These are phyloP conservation scores for Hemileia vastatrix DNA, from an alignment of 1,284 basidiomycete genomes.

Conservation along the genomic window DNA sequence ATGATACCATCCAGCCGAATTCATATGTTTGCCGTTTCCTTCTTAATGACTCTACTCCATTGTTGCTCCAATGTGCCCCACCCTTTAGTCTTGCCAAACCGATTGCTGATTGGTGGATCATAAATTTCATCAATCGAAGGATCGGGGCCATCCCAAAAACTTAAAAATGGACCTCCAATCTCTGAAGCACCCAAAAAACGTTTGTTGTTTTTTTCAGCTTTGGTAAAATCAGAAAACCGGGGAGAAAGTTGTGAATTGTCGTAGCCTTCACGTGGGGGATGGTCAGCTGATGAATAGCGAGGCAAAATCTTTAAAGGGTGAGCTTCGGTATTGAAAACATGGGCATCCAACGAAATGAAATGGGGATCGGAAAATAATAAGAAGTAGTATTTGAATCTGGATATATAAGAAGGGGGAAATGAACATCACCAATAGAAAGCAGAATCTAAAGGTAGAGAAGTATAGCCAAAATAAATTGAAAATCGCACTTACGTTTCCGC, in stretches of 20 bases:
- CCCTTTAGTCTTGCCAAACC: background rate
- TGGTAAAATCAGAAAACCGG: no score
- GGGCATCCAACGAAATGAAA: conserved; percentile 52
- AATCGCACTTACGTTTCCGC: conserved; percentile 53
- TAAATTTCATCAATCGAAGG: background rate
- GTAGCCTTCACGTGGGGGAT: no score
- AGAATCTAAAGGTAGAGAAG: no score
- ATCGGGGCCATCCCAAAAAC: conserved; percentile 1
- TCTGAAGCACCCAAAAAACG: background rate
- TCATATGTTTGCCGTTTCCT: no score
- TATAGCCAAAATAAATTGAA: no score
- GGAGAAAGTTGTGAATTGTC: no score
- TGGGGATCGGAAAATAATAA: conserved; percentile 50
- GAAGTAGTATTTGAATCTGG: conserved; percentile 33
- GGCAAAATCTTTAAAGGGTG: conserved; percentile 11
- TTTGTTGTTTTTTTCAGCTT: background rate
- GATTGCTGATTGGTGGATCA: background rate
- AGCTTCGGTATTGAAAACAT: conserved; percentile 50
- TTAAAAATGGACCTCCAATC: no score
- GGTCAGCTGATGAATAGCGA: no score
- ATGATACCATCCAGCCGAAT: no score
- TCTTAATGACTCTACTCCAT: conserved; percentile 5
- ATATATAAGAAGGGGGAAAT: no score
- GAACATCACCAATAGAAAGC: no score
- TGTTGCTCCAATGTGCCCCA: conserved; percentile 17